Base-by-base conservation (phyloP, 352 stramenopile species). In the Globisporangium rhizosaccharum region DNA sequence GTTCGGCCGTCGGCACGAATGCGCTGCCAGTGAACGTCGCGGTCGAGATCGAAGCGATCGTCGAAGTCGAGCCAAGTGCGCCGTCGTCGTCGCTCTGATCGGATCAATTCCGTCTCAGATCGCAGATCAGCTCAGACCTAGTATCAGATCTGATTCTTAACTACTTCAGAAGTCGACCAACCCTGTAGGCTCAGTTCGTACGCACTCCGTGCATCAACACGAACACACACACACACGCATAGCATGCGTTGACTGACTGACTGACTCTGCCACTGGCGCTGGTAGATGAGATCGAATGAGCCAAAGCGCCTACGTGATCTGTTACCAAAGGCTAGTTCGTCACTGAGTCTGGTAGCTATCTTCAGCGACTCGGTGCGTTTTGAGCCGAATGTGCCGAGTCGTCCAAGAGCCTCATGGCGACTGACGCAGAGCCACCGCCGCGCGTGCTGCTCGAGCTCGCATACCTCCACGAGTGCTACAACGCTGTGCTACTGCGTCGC, bases 1-100 rank as follows among this genome's bases (percentile, higher is more conserved):
- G 96, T 53, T 97, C 86, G 62, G 96, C 96, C 9, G 87, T 98
- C 48, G 96, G 95, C 53, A 97, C 89, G 3, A 98, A 96, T 64
- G 88, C 90, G 17, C 68, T 99, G 20, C 95, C 96, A 2, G 60
- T 99, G 15, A 94, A 96, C 65, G 86, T 98, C 36, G 82, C 88
- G 33, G 94, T 98, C 1, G 96, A 99, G 75, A 90, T 99, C 36
- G 96, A 99, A 77, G 87, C 88, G 42, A 95, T 99, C 56, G 78
- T 97, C 10, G 88, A 98, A 67, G 67, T 98, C 30, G 79, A 96
- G 1, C 53, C 68, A 8, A 58, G 26, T 6, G 53, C 64, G 2
- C 64, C 58, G 11, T 74, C 61, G 26, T 65, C 63, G 58, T 36
- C 58, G 39, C 46, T 69, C 15, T 69, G 47, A 59, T 33, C 28